phyloP scores from a whole-genome alignment of 2,329 filamentous ascomycete genomes.

The Aspergillus ibericus region DNA sequence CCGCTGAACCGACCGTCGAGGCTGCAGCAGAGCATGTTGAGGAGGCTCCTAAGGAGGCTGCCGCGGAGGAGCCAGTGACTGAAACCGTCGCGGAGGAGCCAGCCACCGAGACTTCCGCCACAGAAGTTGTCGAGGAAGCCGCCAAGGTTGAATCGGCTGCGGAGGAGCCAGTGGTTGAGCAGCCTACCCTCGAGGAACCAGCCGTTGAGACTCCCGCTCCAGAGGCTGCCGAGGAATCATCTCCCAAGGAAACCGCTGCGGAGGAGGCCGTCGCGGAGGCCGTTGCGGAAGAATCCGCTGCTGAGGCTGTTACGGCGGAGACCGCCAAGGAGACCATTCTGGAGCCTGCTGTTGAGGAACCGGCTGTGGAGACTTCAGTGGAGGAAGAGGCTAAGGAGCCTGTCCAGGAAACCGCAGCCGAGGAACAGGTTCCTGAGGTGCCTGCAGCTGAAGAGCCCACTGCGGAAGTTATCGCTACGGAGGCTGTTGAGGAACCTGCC shows the following conservation, averaged over 20 bases:
- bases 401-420: neutral
- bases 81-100: neutral
- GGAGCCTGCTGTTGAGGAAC: neutral
- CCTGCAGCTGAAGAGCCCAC: neutral
- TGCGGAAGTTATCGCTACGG: neutral
- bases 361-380: neutral
- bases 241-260: neutral
- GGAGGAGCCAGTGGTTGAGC: neutral
- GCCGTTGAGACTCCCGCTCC: neutral
- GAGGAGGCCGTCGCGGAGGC: neutral
- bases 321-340: constrained; percentile 3
- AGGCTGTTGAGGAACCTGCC: constrained; percentile 5
- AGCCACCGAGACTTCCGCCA: neutral
- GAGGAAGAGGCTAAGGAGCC: neutral
- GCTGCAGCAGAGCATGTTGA: neutral
- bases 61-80: neutral
- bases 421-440: neutral
- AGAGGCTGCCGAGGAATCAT: constrained; percentile 4
- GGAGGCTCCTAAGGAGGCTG: neutral
- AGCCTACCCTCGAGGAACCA: neutral
- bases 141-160: neutral
- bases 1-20: neutral
- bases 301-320: neutral
- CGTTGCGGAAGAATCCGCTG: neutral
- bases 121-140: neutral